Conservation (phyloP, 139 green algal species). For the Chlamydomonas schloesseri region DNA sequence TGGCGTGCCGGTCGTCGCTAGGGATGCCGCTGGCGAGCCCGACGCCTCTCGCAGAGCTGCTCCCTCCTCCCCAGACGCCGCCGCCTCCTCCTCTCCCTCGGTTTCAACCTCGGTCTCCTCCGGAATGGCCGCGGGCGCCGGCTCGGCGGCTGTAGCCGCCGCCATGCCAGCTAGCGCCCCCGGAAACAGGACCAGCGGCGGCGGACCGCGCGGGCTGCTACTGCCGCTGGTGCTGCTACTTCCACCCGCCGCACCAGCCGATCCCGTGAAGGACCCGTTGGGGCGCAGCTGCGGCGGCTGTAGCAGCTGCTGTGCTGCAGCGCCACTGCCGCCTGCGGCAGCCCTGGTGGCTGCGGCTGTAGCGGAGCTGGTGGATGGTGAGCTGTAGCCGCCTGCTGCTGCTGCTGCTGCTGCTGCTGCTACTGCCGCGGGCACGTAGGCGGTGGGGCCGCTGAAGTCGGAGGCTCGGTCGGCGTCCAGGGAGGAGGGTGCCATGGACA, state of each 20-base stretch:
- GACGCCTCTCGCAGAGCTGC: no score
- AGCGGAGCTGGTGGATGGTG: not conserved
- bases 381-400: not conserved
- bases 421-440: no score
- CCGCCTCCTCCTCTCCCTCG: no score
- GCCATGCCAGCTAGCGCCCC: not conserved
- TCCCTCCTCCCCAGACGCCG: no score
- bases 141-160: not conserved
- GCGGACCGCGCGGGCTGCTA: not conserved
- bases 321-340: no score
- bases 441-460: slow-evolving; percentile 6
- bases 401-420: not conserved
- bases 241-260: no score
- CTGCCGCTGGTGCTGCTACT: not conserved
- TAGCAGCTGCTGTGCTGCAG: no score
- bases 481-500: slow-evolving; percentile 28
- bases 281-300: no score
- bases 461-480: slow-evolving; percentile 19
- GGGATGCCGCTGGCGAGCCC: no score
- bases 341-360: not conserved
- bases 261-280: no score
- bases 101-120: not conserved
- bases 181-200: not conserved
- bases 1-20: no score
- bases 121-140: not conserved